These are phyloP conservation scores for Mycena rebaudengoi DNA, from an alignment of 768 basidiomycete species.

Conservation along the genomic window DNA sequence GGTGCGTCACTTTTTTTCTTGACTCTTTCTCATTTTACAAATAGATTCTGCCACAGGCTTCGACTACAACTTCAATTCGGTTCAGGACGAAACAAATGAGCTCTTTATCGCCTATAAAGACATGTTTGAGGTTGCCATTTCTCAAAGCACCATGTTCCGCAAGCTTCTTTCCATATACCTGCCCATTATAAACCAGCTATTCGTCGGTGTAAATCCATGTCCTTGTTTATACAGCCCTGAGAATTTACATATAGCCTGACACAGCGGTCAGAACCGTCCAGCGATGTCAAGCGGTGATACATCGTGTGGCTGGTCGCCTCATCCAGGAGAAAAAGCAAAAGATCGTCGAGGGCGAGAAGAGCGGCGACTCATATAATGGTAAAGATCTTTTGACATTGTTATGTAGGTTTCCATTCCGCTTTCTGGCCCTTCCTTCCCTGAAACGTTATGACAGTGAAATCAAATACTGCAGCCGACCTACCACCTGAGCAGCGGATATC, in stretches of 20 bases:
- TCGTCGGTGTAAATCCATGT: constrained; percentile 53
- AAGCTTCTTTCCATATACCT: constrained; percentile 63
- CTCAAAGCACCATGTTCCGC: constrained; percentile 57
- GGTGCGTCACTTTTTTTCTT: constrained; percentile 51
- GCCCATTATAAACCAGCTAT: constrained; percentile 61
- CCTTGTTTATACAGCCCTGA: neutral
- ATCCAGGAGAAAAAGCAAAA: constrained; percentile 83
- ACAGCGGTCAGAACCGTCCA: constrained; percentile 55
- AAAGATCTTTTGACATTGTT: constrained; percentile 83
- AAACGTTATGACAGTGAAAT: constrained; percentile 66
- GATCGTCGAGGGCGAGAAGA: constrained; percentile 66
- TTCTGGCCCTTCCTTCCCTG: neutral
- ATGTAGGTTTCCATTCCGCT: constrained; percentile 56
- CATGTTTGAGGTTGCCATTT: constrained; percentile 85
- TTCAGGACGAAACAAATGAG: constrained; percentile 81
- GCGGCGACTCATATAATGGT: constrained; percentile 60
- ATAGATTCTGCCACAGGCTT: constrained; percentile 63
- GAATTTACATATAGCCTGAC: constrained; percentile 61
- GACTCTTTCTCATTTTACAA: neutral
- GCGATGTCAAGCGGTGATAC: constrained; percentile 69
- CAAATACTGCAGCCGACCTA: constrained; percentile 78
- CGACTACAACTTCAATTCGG: constrained; percentile 86
- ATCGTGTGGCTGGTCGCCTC: constrained; percentile 74
- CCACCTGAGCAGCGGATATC: constrained; percentile 77
- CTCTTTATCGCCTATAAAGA: constrained; percentile 84